Base-by-base conservation (phyloP, 352 stramenopile genomes). In the Phytophthora capsici region DNA sequence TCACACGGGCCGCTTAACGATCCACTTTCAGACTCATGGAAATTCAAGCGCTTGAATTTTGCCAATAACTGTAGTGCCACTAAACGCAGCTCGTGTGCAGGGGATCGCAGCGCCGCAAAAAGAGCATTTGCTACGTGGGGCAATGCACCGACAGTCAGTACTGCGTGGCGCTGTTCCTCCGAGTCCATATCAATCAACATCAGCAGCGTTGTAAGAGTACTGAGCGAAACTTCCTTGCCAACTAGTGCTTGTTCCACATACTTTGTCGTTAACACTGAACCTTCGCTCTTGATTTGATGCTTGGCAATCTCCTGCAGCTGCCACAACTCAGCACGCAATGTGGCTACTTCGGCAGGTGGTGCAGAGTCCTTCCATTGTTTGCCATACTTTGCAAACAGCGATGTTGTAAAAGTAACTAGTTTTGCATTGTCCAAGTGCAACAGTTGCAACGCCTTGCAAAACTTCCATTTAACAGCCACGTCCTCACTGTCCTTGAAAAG, bases 381-480 rank as follows among this genome's bases (percentile, higher is more conserved):
- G 22, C 90, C 74, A 16, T 75, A 58, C 16, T 72, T 74, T 3
- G 44, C 20, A 16, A 94, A 61, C n/a, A 81, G 23, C 3, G 79
- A 69, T 13, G 59, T 67, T 2, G 74, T 73, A 46, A 93, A 92
- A 22, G 30, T 46, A 0, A 78, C 64, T 23, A 89, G 23, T 23
- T 86, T 71, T 9, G 53, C 52, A 30, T 74, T 57, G 23, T 85
- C 41, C 13, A 89, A 36, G 12, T 75, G 70, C 16, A 93, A 38
- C 10, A 88, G 38, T 17, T 84, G 75, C 17, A 92, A 66, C 3
- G 80, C 78, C 23, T 86, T 83, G 47, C 74, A 86, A 28, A 88
- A 80, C 57, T 91, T 90, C 86, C 86, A 94, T n/a, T 69, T 75
- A 25, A 84, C n/a, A n/a, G 79, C 73, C 8, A 91, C 48, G 38